Conservation (phyloP, 257 asterid genomes). For the Solanum chmielewskii region DNA sequence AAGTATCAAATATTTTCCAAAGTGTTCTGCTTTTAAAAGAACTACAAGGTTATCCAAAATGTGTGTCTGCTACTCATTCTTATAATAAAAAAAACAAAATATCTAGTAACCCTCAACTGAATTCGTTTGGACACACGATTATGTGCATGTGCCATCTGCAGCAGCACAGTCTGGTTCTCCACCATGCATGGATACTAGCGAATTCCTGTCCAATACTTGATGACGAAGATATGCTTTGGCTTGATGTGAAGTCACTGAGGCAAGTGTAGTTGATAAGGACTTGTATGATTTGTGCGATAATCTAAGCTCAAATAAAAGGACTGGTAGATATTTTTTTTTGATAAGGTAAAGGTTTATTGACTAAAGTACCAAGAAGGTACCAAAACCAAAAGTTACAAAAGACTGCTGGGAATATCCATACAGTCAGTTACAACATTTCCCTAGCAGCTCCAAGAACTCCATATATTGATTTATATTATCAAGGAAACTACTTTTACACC, state of each 20-base stretch:
- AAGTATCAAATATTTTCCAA: background rate
- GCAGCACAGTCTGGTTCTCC: background rate
- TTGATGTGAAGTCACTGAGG: background rate
- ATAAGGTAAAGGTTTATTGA: too few species aligned
- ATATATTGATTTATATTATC: too few species aligned
- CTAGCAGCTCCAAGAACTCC: too few species aligned
- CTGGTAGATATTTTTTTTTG: background rate
- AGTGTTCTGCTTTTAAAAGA: background rate
- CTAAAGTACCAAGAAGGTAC: too few species aligned
- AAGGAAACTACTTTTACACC: too few species aligned
- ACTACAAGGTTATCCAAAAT: background rate
- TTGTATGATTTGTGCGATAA: background rate
- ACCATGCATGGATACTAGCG: background rate
- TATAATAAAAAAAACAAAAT: background rate
- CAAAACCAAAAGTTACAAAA: too few species aligned
- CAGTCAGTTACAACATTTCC: too few species aligned
- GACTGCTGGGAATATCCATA: too few species aligned
- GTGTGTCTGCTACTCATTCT: background rate
- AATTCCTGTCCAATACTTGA: background rate
- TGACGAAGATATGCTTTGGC: background rate
- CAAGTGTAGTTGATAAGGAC: background rate
- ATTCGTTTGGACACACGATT: background rate
- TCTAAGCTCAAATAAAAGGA: background rate
- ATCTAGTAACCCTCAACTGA: background rate
- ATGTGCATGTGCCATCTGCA: background rate